Conservation (phyloP, 805 yeast genomes). For the Metschnikowia colocasiae region DNA sequence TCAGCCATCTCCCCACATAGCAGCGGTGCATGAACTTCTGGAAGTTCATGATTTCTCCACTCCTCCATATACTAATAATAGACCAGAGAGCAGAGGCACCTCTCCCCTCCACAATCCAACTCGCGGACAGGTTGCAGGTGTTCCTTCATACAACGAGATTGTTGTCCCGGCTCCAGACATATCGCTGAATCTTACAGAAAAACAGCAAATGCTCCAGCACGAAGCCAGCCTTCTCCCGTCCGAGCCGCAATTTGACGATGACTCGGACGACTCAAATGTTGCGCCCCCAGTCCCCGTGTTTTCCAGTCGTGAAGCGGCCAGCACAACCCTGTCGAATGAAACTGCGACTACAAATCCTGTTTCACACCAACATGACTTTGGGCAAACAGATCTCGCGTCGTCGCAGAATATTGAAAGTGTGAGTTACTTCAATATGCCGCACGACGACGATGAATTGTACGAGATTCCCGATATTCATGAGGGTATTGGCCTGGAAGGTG, state of each 20-base stretch:
- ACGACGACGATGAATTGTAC: slow-evolving; percentile 19
- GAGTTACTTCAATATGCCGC: slow-evolving; percentile 8
- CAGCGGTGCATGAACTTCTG: slow-evolving; percentile 10
- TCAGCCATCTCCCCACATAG: slow-evolving; percentile 5
- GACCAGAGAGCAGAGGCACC: slow-evolving; percentile 1
- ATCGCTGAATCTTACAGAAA: slow-evolving; percentile 44
- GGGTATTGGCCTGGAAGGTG: slow-evolving; percentile 20
- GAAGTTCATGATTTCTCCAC: slow-evolving; percentile 21
- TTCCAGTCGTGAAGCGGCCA: background rate
- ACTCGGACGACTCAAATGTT: slow-evolving; percentile 19
- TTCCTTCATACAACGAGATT: slow-evolving; percentile 27
- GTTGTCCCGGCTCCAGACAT: slow-evolving; percentile 11
- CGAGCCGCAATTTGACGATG: slow-evolving; percentile 33
- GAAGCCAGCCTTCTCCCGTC: slow-evolving; percentile 66
- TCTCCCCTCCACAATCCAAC: background rate
- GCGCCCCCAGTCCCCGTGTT: slow-evolving; percentile 2
- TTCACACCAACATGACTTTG: slow-evolving; percentile 3
- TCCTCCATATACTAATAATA: slow-evolving; percentile 26
- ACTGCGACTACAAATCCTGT: background rate
- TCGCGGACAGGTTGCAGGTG: background rate
- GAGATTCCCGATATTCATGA: slow-evolving; percentile 14
- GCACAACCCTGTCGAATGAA: background rate
- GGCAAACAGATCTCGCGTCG: slow-evolving; percentile 1
- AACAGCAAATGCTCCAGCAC: slow-evolving; percentile 49
- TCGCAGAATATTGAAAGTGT: slow-evolving; percentile 3